Percentiles rank a stretch among this genome's conserved stretches.
phyloP scores from a whole-genome alignment of 306 rosid species.

The Vachellia pachyceras region DNA sequence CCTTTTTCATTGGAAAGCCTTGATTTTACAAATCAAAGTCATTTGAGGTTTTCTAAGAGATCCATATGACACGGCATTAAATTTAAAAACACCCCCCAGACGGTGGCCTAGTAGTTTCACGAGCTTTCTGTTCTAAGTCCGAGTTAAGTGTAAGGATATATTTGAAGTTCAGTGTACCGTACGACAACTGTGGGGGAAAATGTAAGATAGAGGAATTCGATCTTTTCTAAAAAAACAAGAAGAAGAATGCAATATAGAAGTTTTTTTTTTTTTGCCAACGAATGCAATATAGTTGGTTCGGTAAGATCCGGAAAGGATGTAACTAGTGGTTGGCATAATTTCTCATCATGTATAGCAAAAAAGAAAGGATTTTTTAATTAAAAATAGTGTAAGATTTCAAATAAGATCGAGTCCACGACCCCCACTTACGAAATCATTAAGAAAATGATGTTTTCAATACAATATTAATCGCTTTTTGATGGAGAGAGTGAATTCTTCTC shows the following conservation, averaged over 20 bases:
- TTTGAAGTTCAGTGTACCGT: constrained; percentile 32
- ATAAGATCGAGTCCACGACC: too few species aligned
- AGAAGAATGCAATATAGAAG: background rate
- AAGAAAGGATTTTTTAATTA: too few species aligned
- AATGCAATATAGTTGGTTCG: background rate
- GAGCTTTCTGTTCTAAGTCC: background rate
- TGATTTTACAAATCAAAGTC: constrained; percentile 30
- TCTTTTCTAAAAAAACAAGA: background rate
- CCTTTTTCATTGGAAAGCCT: constrained; percentile 17
- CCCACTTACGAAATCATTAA: too few species aligned
- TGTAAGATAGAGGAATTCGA: background rate
- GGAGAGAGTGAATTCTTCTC: background rate
- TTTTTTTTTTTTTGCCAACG: too few species aligned
- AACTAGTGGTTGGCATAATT: background rate
- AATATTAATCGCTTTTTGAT: background rate
- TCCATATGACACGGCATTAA: constrained; percentile 32
- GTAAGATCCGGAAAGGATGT: background rate
- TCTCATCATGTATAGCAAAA: background rate
- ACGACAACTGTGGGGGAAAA: background rate
- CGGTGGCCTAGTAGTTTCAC: constrained; percentile 12
- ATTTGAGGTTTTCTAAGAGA: constrained; percentile 28
- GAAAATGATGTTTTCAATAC: background rate
- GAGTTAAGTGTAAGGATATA: background rate
- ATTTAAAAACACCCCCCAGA: background rate
- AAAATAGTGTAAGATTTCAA: too few species aligned